Percentiles rank a stretch among this genome's conserved stretches.
Conservation (phyloP, 805 yeast genomes). For the Pichia scutulata region DNA sequence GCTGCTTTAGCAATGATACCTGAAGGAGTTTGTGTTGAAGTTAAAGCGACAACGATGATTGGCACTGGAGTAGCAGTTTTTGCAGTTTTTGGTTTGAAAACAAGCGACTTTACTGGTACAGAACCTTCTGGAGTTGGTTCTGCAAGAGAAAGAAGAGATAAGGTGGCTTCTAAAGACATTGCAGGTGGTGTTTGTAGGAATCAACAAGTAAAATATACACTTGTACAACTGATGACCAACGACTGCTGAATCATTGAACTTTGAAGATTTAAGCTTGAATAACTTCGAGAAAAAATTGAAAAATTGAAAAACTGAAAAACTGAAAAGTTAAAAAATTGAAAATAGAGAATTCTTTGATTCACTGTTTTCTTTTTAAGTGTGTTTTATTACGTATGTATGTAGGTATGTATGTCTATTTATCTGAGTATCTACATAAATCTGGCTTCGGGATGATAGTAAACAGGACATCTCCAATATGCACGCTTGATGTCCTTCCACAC, state of each 20-base stretch:
- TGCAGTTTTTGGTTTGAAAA: constrained; percentile 88
- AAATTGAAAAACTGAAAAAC: not conserved
- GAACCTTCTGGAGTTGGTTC: constrained; percentile 46
- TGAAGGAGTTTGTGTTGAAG: constrained; percentile 62
- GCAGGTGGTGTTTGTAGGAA: not conserved
- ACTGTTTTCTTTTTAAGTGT: not conserved
- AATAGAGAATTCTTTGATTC: not conserved
- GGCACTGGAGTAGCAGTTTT: constrained; percentile 76
- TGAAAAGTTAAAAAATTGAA: too few species aligned
- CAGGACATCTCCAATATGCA: constrained; percentile 63
- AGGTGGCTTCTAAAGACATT: constrained; percentile 64
- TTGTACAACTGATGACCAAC: not conserved
- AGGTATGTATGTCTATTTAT: not conserved
- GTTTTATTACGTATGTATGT: not conserved
- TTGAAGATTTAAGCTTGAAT: too few species aligned
- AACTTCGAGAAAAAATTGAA: not conserved
- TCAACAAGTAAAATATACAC: not conserved
- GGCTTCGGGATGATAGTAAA: constrained; percentile 59
- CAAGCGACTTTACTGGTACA: constrained; percentile 60
- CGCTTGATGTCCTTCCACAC: constrained; percentile 59
- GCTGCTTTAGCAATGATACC: constrained; percentile 58
- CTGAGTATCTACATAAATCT: constrained; percentile 30
- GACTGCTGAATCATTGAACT: not conserved
- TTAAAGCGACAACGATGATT: constrained; percentile 69
- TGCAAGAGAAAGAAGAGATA: constrained; percentile 58